A percentile compares a stretch with the other conserved stretches of the same genome.
Evolutionary conservation across 179 eudicot genomes (phyloP).

Genomic region (Gypsophila paniculata): DNA sequence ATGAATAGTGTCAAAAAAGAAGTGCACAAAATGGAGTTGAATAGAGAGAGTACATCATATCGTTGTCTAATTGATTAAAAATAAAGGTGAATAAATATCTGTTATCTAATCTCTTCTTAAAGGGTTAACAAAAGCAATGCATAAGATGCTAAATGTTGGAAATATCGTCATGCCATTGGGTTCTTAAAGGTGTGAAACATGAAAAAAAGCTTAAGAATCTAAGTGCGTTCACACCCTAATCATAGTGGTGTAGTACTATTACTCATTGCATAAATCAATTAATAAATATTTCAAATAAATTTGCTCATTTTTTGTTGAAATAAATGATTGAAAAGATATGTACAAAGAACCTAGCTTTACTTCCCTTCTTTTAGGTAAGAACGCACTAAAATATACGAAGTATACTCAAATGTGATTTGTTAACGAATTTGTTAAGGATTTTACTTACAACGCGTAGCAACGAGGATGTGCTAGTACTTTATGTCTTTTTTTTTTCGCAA

Average conservation of each 20-base stretch:
- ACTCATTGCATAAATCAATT: not conserved
- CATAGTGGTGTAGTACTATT: not conserved
- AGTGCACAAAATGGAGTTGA: too few relatives aligned
- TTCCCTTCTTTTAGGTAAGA: not conserved
- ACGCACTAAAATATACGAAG: not conserved
- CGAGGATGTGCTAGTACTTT: not conserved
- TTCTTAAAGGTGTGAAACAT: conserved; percentile 1
- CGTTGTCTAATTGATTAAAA: too few relatives aligned
- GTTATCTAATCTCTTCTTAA: too few relatives aligned
- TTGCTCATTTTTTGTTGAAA: not conserved
- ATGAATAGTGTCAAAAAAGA: too few relatives aligned
- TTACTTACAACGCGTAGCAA: not conserved
- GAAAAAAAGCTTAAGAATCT: not conserved
- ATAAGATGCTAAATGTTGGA: conserved; percentile 11
- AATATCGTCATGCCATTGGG: conserved; percentile 3
- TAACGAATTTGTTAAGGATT: not conserved
- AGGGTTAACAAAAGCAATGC: too few relatives aligned
- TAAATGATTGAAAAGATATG: not conserved
- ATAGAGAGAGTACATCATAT: too few relatives aligned
- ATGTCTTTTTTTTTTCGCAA: not conserved
- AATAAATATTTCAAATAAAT: not conserved
- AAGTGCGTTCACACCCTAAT: conserved; percentile 4
- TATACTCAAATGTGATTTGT: not conserved
- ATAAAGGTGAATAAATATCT: too few relatives aligned
- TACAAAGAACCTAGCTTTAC: not conserved